Evolutionary conservation across 2,329 filamentous ascomycete species (phyloP), one percentile per base, ranked within the genome.

Genomic region (Uncinocarpus reesii): DNA sequence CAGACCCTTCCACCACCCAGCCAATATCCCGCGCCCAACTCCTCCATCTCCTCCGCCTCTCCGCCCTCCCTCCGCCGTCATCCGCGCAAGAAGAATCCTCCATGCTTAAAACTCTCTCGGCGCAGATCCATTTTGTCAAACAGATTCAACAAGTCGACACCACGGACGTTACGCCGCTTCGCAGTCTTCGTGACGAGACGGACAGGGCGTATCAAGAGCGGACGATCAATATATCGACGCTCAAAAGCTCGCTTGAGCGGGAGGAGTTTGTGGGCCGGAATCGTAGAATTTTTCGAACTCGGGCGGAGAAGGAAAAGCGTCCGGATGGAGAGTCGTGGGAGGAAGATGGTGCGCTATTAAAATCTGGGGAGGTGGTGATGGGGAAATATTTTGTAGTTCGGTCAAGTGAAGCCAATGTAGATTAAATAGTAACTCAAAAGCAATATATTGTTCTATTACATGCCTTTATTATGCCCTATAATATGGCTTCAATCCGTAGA

Each of bases 121-220:
- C 84, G 26, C 92, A 98, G 62, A 77, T 98, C 0, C 83, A 84
- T 59, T 98, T 98, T 61, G 88, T 96, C n/a, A 81, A 79, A 52
- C 79, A 87, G 53, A 81, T 96, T 16, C 89, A 94, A 60, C 71
- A 75, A 37, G 82, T 95, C 42, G 77, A 94, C 63, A 89, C 86
- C 0, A 67, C 73, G 0, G 80, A 76, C 2, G 72, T 95, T 0
- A 74, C 80, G 48, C 89, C 92, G 0, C 68, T 98, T 36, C 75
- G 78, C 43, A 82, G 83, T 37, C 83, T 96, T 49, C 79, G 86
- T 46, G 90, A 96, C 62, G 89, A 73, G 52, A 72, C 61, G n/a
- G 54, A 57, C 4, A 63, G 67, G 42, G 66, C 64, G 7, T 49
- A 61, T 13, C 58, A 62, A 52, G 66, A 71, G 49, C 61, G 58